Conservation (phyloP, 2,329 filamentous ascomycete species). For the Talaromyces sp. region DNA sequence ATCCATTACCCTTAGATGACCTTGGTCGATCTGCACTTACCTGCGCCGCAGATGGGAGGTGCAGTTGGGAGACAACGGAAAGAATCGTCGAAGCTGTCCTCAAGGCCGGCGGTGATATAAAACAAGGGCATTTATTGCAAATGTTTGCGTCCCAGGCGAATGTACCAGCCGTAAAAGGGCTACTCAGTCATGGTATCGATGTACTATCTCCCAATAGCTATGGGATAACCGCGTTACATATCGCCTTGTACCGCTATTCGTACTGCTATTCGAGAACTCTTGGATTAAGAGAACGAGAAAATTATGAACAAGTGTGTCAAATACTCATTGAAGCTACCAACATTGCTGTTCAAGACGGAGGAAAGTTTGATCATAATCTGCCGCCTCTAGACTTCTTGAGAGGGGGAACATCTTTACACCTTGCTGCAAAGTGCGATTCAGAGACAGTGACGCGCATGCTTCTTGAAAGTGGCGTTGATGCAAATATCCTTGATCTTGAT, state of each 20-base stretch:
- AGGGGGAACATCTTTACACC: not conserved
- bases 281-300: not conserved
- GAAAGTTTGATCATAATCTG: not conserved
- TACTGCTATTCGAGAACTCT: not conserved
- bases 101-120: not conserved
- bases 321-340: not conserved
- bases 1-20: not conserved
- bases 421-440: not conserved
- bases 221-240: not conserved
- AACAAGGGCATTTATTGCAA: not conserved
- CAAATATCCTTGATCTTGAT: not conserved
- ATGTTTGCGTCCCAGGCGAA: not conserved
- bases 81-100: not conserved
- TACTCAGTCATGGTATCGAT: not conserved
- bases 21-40: not conserved
- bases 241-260: not conserved
- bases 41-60: not conserved
- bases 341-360: not conserved
- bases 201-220: not conserved
- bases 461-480: not conserved
- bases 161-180: not conserved
- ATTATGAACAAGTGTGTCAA: not conserved
- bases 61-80: not conserved
- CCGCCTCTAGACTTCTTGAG: not conserved
- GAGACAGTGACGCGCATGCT: not conserved